Conservation (phyloP, 2,329 filamentous ascomycete species). For the Pseudogymnoascus sp. region DNA sequence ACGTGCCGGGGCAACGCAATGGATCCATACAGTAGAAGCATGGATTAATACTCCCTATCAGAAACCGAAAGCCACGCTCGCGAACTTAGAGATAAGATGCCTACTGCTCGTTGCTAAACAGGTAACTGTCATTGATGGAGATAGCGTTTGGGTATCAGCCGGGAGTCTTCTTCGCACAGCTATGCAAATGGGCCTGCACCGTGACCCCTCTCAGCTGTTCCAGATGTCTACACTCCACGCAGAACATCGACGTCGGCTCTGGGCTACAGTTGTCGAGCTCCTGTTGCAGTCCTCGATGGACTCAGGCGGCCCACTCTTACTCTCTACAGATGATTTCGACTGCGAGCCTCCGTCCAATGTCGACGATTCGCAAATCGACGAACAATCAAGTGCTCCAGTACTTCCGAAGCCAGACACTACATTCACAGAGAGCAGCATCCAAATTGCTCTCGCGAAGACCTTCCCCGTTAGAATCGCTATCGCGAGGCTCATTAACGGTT, state of each 20-base stretch:
- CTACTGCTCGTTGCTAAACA: slow-evolving; percentile 43
- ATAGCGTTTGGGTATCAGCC: slow-evolving; percentile 42
- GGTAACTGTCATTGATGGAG: slow-evolving; percentile 37
- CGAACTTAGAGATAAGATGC: slow-evolving; percentile 41
- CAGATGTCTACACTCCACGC: slow-evolving; percentile 38
- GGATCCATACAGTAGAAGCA: slow-evolving; percentile 44
- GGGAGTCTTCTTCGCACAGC: slow-evolving; percentile 41
- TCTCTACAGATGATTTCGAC: slow-evolving; percentile 39
- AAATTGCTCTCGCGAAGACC: slow-evolving; percentile 37
- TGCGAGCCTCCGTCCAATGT: slow-evolving; percentile 38
- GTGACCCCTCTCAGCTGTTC: slow-evolving; percentile 42
- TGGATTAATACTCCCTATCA: slow-evolving; percentile 40
- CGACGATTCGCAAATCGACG: slow-evolving; percentile 40
- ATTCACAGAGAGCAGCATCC: slow-evolving; percentile 41
- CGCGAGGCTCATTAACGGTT: slow-evolving; percentile 38
- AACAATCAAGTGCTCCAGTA: slow-evolving; percentile 23
- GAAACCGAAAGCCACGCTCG: slow-evolving; percentile 40
- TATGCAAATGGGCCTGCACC: slow-evolving; percentile 49
- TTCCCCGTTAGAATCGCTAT: slow-evolving; percentile 36
- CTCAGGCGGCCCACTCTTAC: slow-evolving; percentile 40
- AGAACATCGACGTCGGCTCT: slow-evolving; percentile 47
- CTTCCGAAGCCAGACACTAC: slow-evolving; percentile 17
- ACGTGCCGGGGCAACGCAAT: slow-evolving; percentile 36
- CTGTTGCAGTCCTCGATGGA: slow-evolving; percentile 42
- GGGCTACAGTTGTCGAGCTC: slow-evolving; percentile 47